Base-by-base conservation (phyloP, 176 grass and related monocot genomes). In the Oryza punctata region DNA sequence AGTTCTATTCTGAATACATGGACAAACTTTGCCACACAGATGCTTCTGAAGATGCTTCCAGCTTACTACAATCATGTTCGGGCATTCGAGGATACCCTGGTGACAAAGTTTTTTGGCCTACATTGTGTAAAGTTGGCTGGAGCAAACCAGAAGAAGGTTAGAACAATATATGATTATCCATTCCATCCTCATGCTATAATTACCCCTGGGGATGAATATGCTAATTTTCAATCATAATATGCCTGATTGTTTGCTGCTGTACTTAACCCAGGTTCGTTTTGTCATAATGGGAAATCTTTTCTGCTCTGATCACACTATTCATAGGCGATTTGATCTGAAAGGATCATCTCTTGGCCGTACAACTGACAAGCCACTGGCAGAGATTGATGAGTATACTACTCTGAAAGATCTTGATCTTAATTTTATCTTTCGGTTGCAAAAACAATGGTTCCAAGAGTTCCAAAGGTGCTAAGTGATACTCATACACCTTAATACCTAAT, bases 341-440 rank as follows among this genome's bases (percentile, higher is more conserved):
- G 94, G 94, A 38, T 97, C 91, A 69, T 97, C 94, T 24, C 91
- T 89, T 71, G 94, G 94, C 32, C 94, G 94, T 65, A 88, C 87
- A 78, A 97, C 89, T 86, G 82, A 84, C 67, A 97, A 94, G 52
- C 89, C 91, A 24, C 88, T 75, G 66, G 78, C 89, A 75, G 91
- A 97, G 59, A 94, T 97, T 65, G 91, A 97, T 85, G 94, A 97
- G 84, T 90, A 91, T 72, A 97, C 94, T 70, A 97, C 91, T 90
- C 78, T 97, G 72, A 97, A 97, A 79, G 94, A 97, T 84, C 94
- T 97, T n/a, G 94, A 97, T 89, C 94, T 97, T 78, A 97, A 97
- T 76, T 97, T 97, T 50, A 94, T 94, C 77, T 97, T 97, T 72
- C 86, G 89, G 68, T 67, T 97, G 77, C 87, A 85, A 70, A 94